Evolutionary conservation across 2,329 filamentous ascomycete species (phyloP).

Genomic region (Ceratocystis huliohia): DNA sequence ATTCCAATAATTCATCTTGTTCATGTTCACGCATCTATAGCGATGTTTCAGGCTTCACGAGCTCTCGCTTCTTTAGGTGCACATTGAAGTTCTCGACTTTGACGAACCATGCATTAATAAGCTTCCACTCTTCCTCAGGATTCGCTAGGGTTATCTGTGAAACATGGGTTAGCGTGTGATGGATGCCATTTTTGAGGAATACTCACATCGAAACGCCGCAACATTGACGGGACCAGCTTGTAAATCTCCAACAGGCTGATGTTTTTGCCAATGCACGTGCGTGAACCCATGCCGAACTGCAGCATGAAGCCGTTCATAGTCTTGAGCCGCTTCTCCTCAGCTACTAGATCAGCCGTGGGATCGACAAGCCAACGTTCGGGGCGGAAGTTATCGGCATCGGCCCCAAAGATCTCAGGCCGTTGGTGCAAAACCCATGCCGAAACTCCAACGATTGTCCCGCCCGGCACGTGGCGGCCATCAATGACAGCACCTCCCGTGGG

Average conservation of each 20-base stretch:
- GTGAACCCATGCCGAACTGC: constrained; percentile 58
- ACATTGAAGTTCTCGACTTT: constrained; percentile 45
- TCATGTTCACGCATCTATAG: background rate
- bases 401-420: constrained; percentile 50
- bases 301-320: constrained; percentile 60
- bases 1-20: background rate
- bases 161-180: background rate
- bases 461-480: constrained; percentile 47
- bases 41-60: background rate
- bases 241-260: constrained; percentile 51
- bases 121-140: constrained; percentile 43
- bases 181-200: background rate
- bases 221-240: constrained; percentile 47
- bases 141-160: constrained; percentile 26
- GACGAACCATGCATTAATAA: constrained; percentile 51
- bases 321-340: constrained; percentile 42
- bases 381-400: constrained; percentile 50
- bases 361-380: constrained; percentile 55
- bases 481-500: constrained; percentile 51
- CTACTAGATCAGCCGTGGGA: constrained; percentile 28
- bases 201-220: constrained; percentile 51
- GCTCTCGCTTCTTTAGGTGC: constrained; percentile 31
- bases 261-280: constrained; percentile 60
- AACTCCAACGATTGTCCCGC: constrained; percentile 61
- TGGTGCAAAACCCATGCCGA: constrained; percentile 61